Percentiles rank a stretch among this genome's conserved stretches.
Evolutionary conservation across 345 rosid species (phyloP).

Genomic region (Draba incana): DNA sequence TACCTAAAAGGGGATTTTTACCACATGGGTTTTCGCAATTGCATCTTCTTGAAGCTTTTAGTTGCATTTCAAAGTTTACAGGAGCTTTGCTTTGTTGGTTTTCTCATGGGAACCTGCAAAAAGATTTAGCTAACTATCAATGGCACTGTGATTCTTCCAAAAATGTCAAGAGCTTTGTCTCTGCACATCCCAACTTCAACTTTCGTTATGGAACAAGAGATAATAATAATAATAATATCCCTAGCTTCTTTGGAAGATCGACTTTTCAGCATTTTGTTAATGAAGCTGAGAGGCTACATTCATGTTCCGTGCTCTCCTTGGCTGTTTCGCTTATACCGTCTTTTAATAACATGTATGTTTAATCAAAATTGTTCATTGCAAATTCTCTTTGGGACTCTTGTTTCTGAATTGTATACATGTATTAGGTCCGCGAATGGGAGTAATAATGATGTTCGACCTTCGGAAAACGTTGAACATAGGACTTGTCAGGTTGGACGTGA

Average conservation of each 20-base stretch:
- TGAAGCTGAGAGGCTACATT: constrained; percentile 65
- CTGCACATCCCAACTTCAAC: constrained; percentile 35
- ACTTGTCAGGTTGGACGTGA: constrained; percentile 58
- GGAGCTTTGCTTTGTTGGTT: constrained; percentile 62
- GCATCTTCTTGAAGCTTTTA: constrained; percentile 60
- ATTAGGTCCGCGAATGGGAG: constrained; percentile 58
- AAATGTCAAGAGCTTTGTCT: constrained; percentile 45
- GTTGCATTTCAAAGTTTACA: constrained; percentile 62
- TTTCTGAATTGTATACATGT: not conserved
- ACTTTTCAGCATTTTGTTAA: constrained; percentile 50
- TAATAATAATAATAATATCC: constrained; percentile 27
- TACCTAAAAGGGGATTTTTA: constrained; percentile 56
- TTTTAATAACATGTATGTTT: constrained; percentile 60
- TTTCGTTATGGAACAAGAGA: constrained; percentile 42
- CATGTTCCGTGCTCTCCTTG: constrained; percentile 61
- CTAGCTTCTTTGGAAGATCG: constrained; percentile 47
- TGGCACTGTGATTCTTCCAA: constrained; percentile 34
- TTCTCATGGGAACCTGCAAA: constrained; percentile 53
- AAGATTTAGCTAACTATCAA: constrained; percentile 46
- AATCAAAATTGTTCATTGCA: not conserved
- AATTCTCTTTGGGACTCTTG: not conserved
- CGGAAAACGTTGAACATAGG: constrained; percentile 48
- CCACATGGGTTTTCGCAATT: constrained; percentile 48
- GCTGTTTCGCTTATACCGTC: constrained; percentile 72
- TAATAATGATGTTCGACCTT: constrained; percentile 45